Evolutionary conservation across 139 green algal genomes (phyloP), one percentile per base, ranked within the genome.

Genomic region (Volvox reticuliferus): DNA sequence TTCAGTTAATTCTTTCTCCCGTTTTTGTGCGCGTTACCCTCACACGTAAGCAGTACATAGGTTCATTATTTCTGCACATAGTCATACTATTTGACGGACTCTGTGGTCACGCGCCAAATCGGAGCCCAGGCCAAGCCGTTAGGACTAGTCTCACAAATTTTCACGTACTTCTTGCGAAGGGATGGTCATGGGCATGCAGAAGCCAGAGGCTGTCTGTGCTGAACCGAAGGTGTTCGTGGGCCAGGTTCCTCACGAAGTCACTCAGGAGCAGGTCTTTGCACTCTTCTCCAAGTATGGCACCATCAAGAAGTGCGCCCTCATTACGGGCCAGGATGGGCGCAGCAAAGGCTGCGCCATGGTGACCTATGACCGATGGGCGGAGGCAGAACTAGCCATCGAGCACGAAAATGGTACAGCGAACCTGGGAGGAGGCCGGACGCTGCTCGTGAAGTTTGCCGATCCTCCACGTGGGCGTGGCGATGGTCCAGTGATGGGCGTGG

Each of bases 401-500:
- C 55, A 85, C 28, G 92, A 97, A 80, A 97, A 98, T 89, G 96
- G 96, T 87, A 96, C 91, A 69, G 92, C 75, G 22, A 93, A 92
- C 89, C 91, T 93, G 90, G 92, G 88, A 37, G 93, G 82, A 55
- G 89, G 68, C 76, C 87, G 85, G 91, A 93, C 95, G 36, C 90
- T 98, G 63, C 95, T 98, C 32, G 96, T 98, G 50, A 96, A 97
- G 91, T 97, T 98, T 91, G 97, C 97, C 30, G 96, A 98, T 91
- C 97, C 97, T n/a, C 94, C 96, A 24, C 91, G 92, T 75, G 79
- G 79, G 76, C 91, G 88, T 33, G 89, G 87, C 19, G 94, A 92
- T 71, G 91, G 89, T 32, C 91, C 95, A 67, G 93, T 98, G 87
- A 84, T 93, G 36, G 95, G 93, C 33, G 95, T 99, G 76, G 96